Percentiles rank a stretch among this genome's conserved stretches.
Conservation (phyloP, 495 filamentous ascomycete species). For the Aspergillus indologenus region DNA sequence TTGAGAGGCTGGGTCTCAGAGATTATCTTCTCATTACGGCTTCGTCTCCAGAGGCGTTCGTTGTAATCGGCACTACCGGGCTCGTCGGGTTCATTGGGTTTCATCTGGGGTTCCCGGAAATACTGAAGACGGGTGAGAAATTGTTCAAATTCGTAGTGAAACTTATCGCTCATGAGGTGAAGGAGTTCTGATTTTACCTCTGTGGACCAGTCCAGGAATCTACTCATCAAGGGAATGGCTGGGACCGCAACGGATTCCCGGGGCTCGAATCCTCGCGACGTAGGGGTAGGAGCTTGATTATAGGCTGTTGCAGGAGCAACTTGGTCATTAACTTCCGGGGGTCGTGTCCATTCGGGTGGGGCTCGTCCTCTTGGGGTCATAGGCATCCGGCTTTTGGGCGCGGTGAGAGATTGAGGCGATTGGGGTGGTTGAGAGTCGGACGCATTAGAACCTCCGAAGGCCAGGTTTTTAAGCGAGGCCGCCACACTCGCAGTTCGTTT, state of each 20-base stretch:
- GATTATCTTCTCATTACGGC: conserved; percentile 89
- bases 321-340: conserved; percentile 77
- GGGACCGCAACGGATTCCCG: conserved; percentile 54
- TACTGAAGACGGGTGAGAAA: conserved; percentile 55
- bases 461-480: conserved; percentile 65
- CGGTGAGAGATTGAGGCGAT: conserved; percentile 21
- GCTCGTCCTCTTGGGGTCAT: conserved; percentile 55
- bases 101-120: conserved; percentile 99
- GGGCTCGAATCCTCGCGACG: conserved; percentile 66
- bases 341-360: conserved; percentile 67
- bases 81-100: conserved; percentile 89
- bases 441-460: conserved; percentile 49
- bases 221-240: conserved; percentile 70
- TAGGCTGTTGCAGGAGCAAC: conserved; percentile 66
- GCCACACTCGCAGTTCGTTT: conserved; percentile 70
- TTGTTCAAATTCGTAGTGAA: conserved; percentile 15
- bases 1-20: conserved; percentile 91
- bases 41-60: conserved; percentile 84
- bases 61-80: conserved; percentile 98
- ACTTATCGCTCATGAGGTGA: conserved; percentile 17
- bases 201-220: conserved; percentile 91
- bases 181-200: conserved; percentile 53
- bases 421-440: conserved; percentile 28
- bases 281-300: conserved; percentile 70
- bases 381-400: conserved; percentile 41